These are phyloP conservation scores for Kodamaea nitidulidarum DNA, from an alignment of 805 yeast genomes.

Conservation along the genomic window DNA sequence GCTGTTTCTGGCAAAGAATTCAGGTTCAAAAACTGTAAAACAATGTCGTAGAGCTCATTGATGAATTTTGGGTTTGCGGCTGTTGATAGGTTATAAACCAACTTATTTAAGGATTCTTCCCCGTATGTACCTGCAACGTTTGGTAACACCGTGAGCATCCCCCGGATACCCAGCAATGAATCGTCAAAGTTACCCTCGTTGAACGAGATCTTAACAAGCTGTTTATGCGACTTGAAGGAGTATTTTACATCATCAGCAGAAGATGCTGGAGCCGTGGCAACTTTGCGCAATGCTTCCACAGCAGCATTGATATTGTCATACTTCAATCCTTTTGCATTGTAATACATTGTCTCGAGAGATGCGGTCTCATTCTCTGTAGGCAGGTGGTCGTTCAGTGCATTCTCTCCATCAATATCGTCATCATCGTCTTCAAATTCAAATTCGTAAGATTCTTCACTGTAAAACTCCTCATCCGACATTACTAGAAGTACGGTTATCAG, in stretches of 20 bases:
- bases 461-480: slow-evolving; percentile 17
- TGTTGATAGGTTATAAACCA: slow-evolving; percentile 30
- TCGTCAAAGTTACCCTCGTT: slow-evolving; percentile 19
- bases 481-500: too few relatives aligned
- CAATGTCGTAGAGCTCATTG: slow-evolving; percentile 26
- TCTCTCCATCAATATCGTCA: slow-evolving; percentile 7
- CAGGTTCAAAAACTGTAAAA: slow-evolving; percentile 22
- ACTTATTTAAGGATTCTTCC: slow-evolving; percentile 37
- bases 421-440: slow-evolving; percentile 18
- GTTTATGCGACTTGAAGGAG: slow-evolving; percentile 40
- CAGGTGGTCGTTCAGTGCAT: slow-evolving; percentile 2
- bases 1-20: slow-evolving; percentile 1
- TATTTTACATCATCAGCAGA: slow-evolving; percentile 21
- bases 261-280: slow-evolving; percentile 10
- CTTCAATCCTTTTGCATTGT: slow-evolving; percentile 36
- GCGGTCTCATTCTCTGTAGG: slow-evolving; percentile 8
- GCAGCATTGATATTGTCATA: slow-evolving; percentile 29
- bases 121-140: slow-evolving; percentile 32
- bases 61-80: slow-evolving; percentile 26
- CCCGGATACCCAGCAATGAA: slow-evolving; percentile 20
- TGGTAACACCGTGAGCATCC: slow-evolving; percentile 21
- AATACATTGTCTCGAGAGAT: slow-evolving; percentile 25
- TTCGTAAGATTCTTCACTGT: slow-evolving; percentile 15
- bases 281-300: slow-evolving; percentile 18
- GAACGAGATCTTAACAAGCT: slow-evolving; percentile 35